A percentile compares a stretch with the other conserved stretches of the same genome.
phyloP scores from a whole-genome alignment of 202 grass and related monocot species.

The Dendrocalamus latiflorus region DNA sequence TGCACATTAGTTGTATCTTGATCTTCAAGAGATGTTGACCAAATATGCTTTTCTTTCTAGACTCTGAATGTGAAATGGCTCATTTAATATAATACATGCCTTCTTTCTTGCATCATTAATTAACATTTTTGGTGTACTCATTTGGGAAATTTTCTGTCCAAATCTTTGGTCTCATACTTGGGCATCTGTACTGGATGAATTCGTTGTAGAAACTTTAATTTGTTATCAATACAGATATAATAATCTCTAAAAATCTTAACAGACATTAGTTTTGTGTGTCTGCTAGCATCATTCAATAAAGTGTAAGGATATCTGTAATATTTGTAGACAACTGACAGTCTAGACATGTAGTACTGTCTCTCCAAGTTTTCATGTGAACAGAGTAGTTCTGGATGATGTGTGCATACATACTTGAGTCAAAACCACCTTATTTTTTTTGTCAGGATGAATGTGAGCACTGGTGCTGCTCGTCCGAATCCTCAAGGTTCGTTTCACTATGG shows the following conservation, averaged over 20 bases:
- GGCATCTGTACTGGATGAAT: neutral
- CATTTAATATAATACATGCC: neutral
- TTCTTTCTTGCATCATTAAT: neutral
- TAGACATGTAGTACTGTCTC: neutral
- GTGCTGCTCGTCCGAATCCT: slow-evolving; percentile 91
- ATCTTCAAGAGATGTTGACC: neutral
- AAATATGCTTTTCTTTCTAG: neutral
- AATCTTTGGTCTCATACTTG: neutral
- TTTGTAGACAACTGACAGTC: neutral
- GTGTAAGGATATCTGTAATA: neutral
- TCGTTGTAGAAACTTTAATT: neutral
- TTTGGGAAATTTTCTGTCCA: neutral
- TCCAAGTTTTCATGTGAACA: neutral
- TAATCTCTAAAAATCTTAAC: neutral
- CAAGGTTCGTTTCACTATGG: slow-evolving; percentile 99
- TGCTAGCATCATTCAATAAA: neutral
- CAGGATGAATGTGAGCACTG: slow-evolving; percentile 83
- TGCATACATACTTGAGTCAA: neutral
- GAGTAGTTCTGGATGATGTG: neutral
- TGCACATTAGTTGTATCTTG: neutral
- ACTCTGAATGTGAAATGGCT: neutral
- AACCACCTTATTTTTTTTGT: neutral
- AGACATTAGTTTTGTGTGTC: neutral
- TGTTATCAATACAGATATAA: neutral
- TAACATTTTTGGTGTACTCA: neutral